Conservation (phyloP, 2,329 filamentous ascomycete genomes). For the Stemphylium beticola region DNA sequence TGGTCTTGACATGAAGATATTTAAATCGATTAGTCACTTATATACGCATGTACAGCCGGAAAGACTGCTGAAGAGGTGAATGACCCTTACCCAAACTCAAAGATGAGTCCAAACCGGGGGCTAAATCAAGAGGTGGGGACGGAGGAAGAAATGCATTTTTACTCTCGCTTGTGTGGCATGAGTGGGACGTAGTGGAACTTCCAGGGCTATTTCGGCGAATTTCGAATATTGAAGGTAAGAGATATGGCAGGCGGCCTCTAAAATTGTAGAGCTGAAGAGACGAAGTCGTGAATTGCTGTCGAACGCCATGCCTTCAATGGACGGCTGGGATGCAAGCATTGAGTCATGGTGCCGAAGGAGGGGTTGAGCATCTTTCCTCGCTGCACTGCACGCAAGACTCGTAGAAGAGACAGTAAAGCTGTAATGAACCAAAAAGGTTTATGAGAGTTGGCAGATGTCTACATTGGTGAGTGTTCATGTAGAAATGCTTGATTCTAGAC, state of each 20-base stretch:
- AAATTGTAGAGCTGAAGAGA: neutral
- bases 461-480: neutral
- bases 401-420: no score
- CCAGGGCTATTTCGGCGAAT: neutral
- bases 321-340: neutral
- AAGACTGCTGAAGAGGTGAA: no score
- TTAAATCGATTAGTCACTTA: neutral
- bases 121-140: neutral
- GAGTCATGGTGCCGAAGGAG: no score
- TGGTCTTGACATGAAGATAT: neutral
- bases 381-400: no score
- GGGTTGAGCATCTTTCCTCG: no score
- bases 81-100: no score
- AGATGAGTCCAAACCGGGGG: no score
- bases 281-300: neutral
- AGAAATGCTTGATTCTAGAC: neutral
- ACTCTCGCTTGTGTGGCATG: constrained; percentile 2
- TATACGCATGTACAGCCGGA: neutral
- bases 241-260: neutral
- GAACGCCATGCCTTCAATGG: neutral
- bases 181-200: neutral
- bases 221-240: neutral
- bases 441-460: no score
- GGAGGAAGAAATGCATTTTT: neutral
- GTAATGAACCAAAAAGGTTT: no score